These are phyloP conservation scores for Penicillium malachiteum DNA, from an alignment of 495 filamentous ascomycete species.

Conservation along the genomic window DNA sequence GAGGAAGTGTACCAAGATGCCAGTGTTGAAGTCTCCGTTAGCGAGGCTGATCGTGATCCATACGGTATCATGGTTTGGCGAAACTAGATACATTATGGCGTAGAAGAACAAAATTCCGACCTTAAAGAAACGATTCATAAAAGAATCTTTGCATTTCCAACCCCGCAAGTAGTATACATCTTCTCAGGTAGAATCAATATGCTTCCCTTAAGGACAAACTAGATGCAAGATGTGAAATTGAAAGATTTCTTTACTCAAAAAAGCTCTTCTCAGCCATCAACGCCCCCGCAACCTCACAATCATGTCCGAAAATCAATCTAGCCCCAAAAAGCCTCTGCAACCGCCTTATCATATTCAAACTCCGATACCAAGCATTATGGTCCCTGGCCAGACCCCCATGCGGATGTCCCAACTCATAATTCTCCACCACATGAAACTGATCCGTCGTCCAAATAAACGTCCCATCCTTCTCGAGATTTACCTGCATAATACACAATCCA, in stretches of 20 bases:
- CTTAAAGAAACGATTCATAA: too few species aligned
- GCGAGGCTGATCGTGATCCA: conserved; percentile 76
- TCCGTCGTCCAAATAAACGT: conserved; percentile 47
- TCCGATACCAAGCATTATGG: conserved; percentile 42
- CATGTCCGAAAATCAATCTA: conserved; percentile 42
- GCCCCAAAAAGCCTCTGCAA: conserved; percentile 37
- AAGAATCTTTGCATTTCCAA: too few species aligned
- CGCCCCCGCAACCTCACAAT: conserved; percentile 15
- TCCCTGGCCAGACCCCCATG: conserved; percentile 47
- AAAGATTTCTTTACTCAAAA: conserved; percentile 20
- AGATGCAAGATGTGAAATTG: too few species aligned
- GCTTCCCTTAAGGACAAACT: too few species aligned
- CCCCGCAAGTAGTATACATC: too few species aligned
- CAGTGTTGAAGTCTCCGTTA: conserved; percentile 65
- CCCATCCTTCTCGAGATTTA: conserved; percentile 38
- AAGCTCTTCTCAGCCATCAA: conserved; percentile 16
- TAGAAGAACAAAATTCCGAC: too few species aligned
- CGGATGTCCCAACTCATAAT: conserved; percentile 25
- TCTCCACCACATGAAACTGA: conserved; percentile 38
- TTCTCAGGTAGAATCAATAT: too few species aligned
- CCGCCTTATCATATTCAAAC: conserved; percentile 36
- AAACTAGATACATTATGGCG: not conserved
- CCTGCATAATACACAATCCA: conserved; percentile 37
- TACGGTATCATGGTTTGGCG: conserved; percentile 64
- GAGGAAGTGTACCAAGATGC: conserved; percentile 49